A percentile compares a stretch with the other conserved stretches of the same genome.
phyloP scores from a whole-genome alignment of 768 basidiomycete species.

The Daedalea quercina region DNA sequence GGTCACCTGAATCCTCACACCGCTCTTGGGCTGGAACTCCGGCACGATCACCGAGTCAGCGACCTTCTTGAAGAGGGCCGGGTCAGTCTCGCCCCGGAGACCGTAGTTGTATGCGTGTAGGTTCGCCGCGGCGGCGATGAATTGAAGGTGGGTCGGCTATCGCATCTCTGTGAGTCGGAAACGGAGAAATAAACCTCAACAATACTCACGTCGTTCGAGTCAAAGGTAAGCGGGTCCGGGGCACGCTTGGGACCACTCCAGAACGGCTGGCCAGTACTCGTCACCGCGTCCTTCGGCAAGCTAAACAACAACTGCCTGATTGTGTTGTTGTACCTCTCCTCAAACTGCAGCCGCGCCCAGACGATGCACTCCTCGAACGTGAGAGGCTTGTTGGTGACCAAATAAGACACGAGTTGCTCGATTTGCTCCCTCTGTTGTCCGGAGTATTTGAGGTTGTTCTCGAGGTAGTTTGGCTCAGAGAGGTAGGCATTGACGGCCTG shows the following conservation, averaged over 20 bases:
- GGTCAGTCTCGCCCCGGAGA: slow-evolving; percentile 82
- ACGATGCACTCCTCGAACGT: slow-evolving; percentile 96
- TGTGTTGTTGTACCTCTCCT: slow-evolving; percentile 87
- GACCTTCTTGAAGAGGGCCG: slow-evolving; percentile 73
- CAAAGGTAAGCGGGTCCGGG: slow-evolving; percentile 83
- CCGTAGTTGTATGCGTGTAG: slow-evolving; percentile 98
- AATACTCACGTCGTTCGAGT: slow-evolving; percentile 73
- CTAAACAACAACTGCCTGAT: slow-evolving; percentile 92
- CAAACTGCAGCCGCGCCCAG: slow-evolving; percentile 95
- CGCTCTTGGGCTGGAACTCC: slow-evolving; percentile 88
- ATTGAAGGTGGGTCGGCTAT: slow-evolving; percentile 80
- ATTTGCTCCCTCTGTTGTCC: slow-evolving; percentile 89
- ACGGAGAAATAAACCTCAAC: background rate
- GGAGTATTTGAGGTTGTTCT: slow-evolving; percentile 83
- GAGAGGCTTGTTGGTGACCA: slow-evolving; percentile 89
- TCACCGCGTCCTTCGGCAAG: slow-evolving; percentile 89
- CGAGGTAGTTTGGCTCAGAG: slow-evolving; percentile 92
- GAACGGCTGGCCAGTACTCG: slow-evolving; percentile 91
- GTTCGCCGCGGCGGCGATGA: slow-evolving; percentile 90
- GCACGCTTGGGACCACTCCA: slow-evolving; percentile 99
- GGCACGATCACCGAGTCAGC: slow-evolving; percentile 81
- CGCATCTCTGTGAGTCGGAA: background rate
- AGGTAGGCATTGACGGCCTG: slow-evolving; percentile 95
- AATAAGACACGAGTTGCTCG: slow-evolving; percentile 80
- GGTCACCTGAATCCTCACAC: slow-evolving; percentile 88